Percentiles rank a stretch among this genome's conserved stretches.
Conservation (phyloP, 129 eudicot species). For the Gnaphalium uliginosum region DNA sequence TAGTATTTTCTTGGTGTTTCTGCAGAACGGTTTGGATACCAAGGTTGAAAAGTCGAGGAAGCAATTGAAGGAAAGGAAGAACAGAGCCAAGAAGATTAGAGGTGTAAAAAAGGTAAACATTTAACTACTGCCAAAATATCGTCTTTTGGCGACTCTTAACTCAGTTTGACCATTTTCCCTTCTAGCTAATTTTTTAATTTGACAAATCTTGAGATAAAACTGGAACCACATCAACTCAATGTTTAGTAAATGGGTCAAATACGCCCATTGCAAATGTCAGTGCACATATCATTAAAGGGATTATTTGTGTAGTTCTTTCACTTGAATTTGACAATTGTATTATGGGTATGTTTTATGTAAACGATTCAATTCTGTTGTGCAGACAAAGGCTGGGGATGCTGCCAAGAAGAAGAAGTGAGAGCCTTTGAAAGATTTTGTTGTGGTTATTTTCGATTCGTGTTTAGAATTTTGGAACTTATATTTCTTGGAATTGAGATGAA, state of each 20-base stretch:
- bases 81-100: conserved; percentile 70
- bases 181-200: background rate
- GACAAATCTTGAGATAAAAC: background rate
- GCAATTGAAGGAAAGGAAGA: conserved; percentile 70
- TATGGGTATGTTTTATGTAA: background rate
- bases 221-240: background rate
- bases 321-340: background rate
- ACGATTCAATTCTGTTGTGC: conserved; percentile 12
- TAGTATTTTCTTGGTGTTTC: background rate
- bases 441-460: conserved; percentile 8
- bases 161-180: background rate
- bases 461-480: conserved; percentile 23
- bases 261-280: background rate
- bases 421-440: conserved; percentile 21
- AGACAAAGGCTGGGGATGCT: conserved; percentile 90
- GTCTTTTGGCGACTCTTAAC: no score
- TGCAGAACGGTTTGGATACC: conserved; percentile 64
- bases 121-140: background rate
- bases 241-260: background rate
- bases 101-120: conserved; percentile 61
- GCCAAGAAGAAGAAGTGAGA: conserved; percentile 85
- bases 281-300: background rate
- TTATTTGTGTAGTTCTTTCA: background rate
- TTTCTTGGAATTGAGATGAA: conserved; percentile 23
- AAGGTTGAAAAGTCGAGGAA: conserved; percentile 68